Conservation (phyloP, 345 rosid species). For the Eucalyptus pauciflora region DNA sequence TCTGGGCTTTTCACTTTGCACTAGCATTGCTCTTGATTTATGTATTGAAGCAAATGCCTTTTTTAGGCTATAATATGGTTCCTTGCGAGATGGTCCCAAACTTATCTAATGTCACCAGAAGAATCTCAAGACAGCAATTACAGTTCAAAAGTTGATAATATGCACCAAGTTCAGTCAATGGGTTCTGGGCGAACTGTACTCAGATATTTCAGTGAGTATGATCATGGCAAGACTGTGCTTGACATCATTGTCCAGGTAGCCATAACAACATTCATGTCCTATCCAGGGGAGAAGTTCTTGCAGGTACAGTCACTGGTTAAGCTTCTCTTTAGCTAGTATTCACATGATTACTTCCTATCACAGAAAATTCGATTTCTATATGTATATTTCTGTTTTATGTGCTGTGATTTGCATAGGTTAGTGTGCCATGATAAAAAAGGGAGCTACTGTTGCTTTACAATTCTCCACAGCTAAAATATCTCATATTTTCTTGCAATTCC, state of each 20-base stretch:
- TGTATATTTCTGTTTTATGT: neutral
- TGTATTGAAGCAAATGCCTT: neutral
- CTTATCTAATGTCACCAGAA: constrained; percentile 73
- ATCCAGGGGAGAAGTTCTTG: constrained; percentile 92
- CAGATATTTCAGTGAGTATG: constrained; percentile 68
- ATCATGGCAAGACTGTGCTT: constrained; percentile 71
- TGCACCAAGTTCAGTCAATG: constrained; percentile 28
- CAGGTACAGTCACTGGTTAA: constrained; percentile 38
- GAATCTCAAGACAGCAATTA: constrained; percentile 25
- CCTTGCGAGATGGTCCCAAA: constrained; percentile 91
- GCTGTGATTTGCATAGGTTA: neutral
- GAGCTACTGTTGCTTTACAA: neutral
- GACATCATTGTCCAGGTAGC: constrained; percentile 73
- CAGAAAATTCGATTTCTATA: neutral
- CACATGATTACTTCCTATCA: neutral
- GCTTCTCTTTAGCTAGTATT: neutral
- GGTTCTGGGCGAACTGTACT: constrained; percentile 46
- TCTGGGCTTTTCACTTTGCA: neutral
- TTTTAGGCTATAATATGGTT: constrained; percentile 94
- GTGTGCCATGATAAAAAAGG: neutral
- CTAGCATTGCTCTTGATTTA: neutral
- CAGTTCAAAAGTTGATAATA: constrained; percentile 26
- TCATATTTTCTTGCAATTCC: neutral
- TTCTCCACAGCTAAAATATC: neutral
- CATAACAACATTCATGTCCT: constrained; percentile 61